phyloP scores from a whole-genome alignment of 2,329 filamentous ascomycete genomes.

The Sclerotinia sclerotiorum region DNA sequence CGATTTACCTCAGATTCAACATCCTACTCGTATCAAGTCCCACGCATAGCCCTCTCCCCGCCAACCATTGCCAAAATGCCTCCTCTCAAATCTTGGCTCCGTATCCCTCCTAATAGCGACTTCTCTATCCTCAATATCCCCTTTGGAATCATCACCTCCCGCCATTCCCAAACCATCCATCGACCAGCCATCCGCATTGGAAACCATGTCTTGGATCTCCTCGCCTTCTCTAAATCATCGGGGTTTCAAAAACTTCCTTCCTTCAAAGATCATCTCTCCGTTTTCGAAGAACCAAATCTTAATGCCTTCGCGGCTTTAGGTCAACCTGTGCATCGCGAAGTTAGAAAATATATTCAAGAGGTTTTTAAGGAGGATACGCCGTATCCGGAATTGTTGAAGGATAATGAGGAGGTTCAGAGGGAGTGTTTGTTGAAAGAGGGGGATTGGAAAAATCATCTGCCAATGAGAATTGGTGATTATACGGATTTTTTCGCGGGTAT shows the following conservation, averaged over 20 bases:
- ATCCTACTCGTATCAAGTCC: not conserved
- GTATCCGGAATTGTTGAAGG: conserved; percentile 60
- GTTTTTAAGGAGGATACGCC: conserved; percentile 61
- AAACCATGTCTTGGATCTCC: conserved; percentile 64
- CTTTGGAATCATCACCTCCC: conserved; percentile 68
- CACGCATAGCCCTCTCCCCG: not conserved
- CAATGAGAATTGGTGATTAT: conserved; percentile 78
- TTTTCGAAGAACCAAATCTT: conserved; percentile 65
- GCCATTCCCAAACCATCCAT: conserved; percentile 46
- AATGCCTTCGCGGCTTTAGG: conserved; percentile 76
- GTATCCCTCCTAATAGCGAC: conserved; percentile 37
- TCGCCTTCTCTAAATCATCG: conserved; percentile 56
- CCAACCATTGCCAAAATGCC: conserved; percentile 32
- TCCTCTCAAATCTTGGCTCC: conserved; percentile 39
- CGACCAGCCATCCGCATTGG: conserved; percentile 68
- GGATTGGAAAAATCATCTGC: conserved; percentile 65
- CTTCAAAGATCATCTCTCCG: conserved; percentile 53
- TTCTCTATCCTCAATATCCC: conserved; percentile 76
- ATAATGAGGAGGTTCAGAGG: conserved; percentile 58
- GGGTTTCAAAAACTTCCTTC: conserved; percentile 59
- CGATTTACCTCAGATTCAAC: not conserved
- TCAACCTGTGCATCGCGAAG: conserved; percentile 63
- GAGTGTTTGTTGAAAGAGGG: conserved; percentile 58
- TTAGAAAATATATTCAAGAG: conserved; percentile 67
- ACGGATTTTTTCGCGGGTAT: conserved; percentile 82